Evolutionary conservation across 2,329 filamentous ascomycete genomes (phyloP), one percentile per base, ranked within the genome.

Genomic region (Fusarium sp.): DNA sequence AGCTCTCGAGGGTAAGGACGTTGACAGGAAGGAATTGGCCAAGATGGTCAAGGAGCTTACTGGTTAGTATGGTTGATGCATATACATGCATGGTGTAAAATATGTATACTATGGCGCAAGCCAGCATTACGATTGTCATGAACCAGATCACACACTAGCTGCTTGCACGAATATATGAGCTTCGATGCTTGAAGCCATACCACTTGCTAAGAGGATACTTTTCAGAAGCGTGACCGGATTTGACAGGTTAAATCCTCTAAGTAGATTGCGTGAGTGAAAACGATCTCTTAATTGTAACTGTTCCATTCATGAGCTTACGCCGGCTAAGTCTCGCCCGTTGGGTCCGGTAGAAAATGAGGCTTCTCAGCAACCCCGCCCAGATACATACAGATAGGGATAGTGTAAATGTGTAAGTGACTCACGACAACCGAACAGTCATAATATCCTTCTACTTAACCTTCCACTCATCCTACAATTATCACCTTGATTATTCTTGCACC

Each of bases 21-120:
- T 91, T 34, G 87, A 93, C 74, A 88, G 83, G 77, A 84, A 83
- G 51, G 83, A 86, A 67, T 79, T 94, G 46, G 85, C 83, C 6
- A 85, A 80, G 70, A 78, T 89, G 69, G 86, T 92, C 48, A 90
- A 90, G 79, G 80, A 88, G 73, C 46, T 76, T 51, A 70, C 57
- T 23, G 46, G 69, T 28, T 72, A 69, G 61, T 9, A 24, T 34
- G 12, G 11, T 12, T 38, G 20, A 42, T 45, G 44, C 28, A 36
- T 45, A 39, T 17, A n/a, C 9, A 40, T 44, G 38, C 19, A 40
- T 45, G 48, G 28, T 73, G 70, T 73, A 71, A 65, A 62, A 62
- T 65, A 67, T 72, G 72, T 74, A 73, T 56, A 73, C 21, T 70
- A 69, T 32, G 46, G 48, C 47, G 51, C 21, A 58, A 43, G 52